phyloP scores from a whole-genome alignment of 495 filamentous ascomycete genomes.

The Aspergillus panamensis region DNA sequence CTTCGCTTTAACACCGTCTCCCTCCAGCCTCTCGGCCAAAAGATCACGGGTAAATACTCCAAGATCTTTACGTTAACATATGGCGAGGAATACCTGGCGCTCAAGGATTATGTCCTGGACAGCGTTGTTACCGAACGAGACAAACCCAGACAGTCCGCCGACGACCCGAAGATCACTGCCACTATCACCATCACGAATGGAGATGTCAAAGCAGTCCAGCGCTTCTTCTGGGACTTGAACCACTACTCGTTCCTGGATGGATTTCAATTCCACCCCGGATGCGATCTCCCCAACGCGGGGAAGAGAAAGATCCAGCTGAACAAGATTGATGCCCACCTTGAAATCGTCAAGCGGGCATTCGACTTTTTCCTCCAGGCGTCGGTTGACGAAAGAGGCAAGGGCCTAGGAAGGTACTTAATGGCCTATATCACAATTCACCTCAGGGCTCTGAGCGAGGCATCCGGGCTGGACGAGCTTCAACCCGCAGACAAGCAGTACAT shows the following conservation, averaged over 20 bases:
- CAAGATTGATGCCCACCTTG: conserved; percentile 20
- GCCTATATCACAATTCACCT: conserved; percentile 18
- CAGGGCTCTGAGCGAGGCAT: conserved; percentile 10
- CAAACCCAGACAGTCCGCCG: conserved; percentile 16
- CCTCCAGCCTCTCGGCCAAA: conserved; percentile 20
- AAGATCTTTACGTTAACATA: conserved; percentile 17
- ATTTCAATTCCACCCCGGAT: conserved; percentile 6
- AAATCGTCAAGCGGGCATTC: conserved; percentile 23
- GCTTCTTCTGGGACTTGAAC: conserved; percentile 23
- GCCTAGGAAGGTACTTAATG: conserved; percentile 8
- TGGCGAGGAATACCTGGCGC: neutral
- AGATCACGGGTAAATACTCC: conserved; percentile 25
- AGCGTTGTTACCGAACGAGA: conserved; percentile 18
- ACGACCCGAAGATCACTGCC: conserved; percentile 22
- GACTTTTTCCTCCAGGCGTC: conserved; percentile 11
- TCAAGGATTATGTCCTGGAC: conserved; percentile 17
- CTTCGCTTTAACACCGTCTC: conserved; percentile 19
- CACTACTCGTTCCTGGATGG: conserved; percentile 14
- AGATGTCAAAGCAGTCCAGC: conserved; percentile 21
- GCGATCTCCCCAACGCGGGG: neutral
- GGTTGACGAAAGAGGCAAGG: conserved; percentile 3
- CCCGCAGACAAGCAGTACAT: conserved; percentile 25
- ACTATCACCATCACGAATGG: conserved; percentile 27
- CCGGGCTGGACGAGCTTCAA: conserved; percentile 20
- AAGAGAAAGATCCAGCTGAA: conserved; percentile 21